Percentiles rank a stretch among this genome's conserved stretches.
These are phyloP conservation scores for Scedosporium apiospermum DNA, from an alignment of 2,329 filamentous ascomycete species.

Conservation along the genomic window DNA sequence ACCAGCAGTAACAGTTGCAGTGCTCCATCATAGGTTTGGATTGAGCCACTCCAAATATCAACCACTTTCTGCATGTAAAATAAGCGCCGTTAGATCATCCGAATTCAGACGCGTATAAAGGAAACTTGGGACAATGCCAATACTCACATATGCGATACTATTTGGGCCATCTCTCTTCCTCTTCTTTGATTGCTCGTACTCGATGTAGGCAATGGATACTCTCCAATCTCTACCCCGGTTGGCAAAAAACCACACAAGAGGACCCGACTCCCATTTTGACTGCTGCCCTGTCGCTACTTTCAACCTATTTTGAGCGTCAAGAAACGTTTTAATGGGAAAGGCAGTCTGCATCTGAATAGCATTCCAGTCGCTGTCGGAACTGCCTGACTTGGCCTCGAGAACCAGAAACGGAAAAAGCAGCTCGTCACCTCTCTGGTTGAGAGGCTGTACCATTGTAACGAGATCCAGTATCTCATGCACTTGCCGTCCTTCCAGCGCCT, in stretches of 20 bases:
- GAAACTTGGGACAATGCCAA: too few species aligned
- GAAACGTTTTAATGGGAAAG: constrained; percentile 9
- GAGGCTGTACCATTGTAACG: background rate
- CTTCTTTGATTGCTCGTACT: background rate
- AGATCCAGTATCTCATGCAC: background rate
- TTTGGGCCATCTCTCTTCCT: background rate
- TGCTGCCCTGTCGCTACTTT: background rate
- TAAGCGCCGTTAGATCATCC: background rate
- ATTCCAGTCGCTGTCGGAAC: constrained; percentile 7
- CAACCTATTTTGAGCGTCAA: constrained; percentile 4
- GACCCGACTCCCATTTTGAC: background rate
- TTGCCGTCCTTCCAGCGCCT: background rate
- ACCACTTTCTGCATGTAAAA: constrained; percentile 4
- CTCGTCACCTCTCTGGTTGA: constrained; percentile 3
- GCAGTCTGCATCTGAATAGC: constrained; percentile 11
- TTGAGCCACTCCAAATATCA: constrained; percentile 8
- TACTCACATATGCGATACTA: background rate
- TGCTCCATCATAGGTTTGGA: constrained; percentile 2
- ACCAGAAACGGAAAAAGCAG: constrained; percentile 7
- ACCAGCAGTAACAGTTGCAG: constrained; percentile 8
- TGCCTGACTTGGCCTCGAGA: constrained; percentile 7
- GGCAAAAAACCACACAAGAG: constrained; percentile 8
- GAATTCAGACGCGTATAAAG: background rate
- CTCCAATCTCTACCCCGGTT: constrained; percentile 8
- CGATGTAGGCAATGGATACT: constrained; percentile 3